Base-by-base conservation (phyloP, 208 protist species). In the Phytomonas francai region DNA sequence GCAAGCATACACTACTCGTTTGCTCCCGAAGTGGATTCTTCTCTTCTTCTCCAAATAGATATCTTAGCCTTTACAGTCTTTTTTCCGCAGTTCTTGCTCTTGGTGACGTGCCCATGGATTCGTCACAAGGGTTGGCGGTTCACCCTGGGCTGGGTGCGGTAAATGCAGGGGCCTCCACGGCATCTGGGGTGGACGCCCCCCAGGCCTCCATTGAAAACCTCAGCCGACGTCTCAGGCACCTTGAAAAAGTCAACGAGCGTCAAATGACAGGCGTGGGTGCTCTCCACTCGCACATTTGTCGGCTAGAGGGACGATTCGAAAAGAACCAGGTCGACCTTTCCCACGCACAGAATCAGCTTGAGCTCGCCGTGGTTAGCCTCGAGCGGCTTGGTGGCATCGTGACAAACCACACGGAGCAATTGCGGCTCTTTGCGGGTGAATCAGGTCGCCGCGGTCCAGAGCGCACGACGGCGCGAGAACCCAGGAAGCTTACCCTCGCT, bases 321-420 rank as follows among this genome's bases (percentile, higher is more conserved):
- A 91, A 88, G 68, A 88, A 76, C 30, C 84, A 87, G 54, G 73
- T 72, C 31, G 89, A 95, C 65, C 68, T 92, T 56, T 73, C 83
- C 33, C 91, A 91, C 71, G 84, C 82, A 32, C 89, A 92, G 67
- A 86, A 90, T 75, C 89, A 95, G 64, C 75, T 95, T 3, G 84
- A 95, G 71, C 88, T 85, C 72, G 87, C 90, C 27, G 81, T 93
- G 7, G 81, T 89, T 64, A 84, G 80, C 68, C 60, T 92, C 11
- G 86, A 95, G 63, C 66, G 74, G 1, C 81, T 91, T 65, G 85
- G 81, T 65, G 89, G 86, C 36, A 87, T 92, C 56, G 83, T 95
- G 0, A 76, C 89, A 12, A 85, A 91, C 65, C 89, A 95, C 74
- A 92, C 84, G 4, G 89, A 95, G 71, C 86, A 92, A 73, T 78